phyloP scores from a whole-genome alignment of 768 basidiomycete species.

The Tylopilus balloui region DNA sequence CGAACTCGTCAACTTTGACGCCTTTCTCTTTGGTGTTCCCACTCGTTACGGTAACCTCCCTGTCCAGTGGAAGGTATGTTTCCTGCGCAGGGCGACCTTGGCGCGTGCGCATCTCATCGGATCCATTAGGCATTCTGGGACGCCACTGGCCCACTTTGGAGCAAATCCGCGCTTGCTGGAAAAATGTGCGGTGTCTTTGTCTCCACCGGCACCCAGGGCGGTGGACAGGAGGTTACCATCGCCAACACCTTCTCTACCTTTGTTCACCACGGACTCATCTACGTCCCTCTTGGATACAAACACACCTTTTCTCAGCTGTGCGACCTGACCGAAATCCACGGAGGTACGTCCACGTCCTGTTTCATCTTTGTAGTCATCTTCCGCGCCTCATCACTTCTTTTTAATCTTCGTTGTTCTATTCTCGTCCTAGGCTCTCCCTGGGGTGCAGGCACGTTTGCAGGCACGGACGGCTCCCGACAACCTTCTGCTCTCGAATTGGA shows the following conservation, averaged over 20 bases:
- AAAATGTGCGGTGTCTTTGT: conserved; percentile 48
- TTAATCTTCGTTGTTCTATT: background rate
- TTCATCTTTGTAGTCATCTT: background rate
- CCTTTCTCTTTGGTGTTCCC: conserved; percentile 43
- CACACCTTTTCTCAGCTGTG: conserved; percentile 37
- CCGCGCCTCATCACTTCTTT: background rate
- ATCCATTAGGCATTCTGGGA: conserved; percentile 44
- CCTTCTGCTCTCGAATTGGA: conserved; percentile 55
- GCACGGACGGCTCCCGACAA: conserved; percentile 52
- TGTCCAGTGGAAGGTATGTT: conserved; percentile 54
- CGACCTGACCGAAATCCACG: conserved; percentile 42
- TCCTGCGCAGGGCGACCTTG: background rate
- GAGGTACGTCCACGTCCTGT: conserved; percentile 34
- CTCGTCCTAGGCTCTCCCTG: conserved; percentile 58
- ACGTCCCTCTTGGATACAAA: conserved; percentile 51
- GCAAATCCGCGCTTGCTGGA: conserved; percentile 37
- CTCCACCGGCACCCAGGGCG: conserved; percentile 43
- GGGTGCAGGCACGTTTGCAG: conserved; percentile 72
- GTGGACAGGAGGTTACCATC: conserved; percentile 43
- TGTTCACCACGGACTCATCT: conserved; percentile 52
- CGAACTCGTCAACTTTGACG: conserved; percentile 34
- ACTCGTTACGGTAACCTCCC: conserved; percentile 48
- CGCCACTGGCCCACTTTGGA: conserved; percentile 44
- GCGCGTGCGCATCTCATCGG: conserved; percentile 19
- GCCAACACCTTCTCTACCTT: conserved; percentile 41